phyloP scores from a whole-genome alignment of 129 eudicot genomes.

The Centella asiatica region DNA sequence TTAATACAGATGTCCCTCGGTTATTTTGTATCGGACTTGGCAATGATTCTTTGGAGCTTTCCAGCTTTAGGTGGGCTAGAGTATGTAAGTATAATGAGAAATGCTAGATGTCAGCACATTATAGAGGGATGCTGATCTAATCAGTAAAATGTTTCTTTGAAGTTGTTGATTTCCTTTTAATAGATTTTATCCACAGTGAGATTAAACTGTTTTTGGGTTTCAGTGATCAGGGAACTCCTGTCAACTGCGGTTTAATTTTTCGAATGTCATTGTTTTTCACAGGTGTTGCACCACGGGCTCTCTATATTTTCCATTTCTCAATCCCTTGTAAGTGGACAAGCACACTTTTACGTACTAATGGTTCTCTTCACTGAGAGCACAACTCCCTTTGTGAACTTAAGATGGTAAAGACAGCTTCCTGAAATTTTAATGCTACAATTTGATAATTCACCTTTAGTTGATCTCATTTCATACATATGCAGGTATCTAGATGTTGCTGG shows the following conservation, averaged over 20 bases:
- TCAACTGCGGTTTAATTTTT: background rate
- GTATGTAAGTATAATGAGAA: slow-evolving; percentile 49
- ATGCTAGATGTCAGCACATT: no score
- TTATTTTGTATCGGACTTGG: slow-evolving; percentile 68
- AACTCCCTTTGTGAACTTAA: slow-evolving; percentile 71
- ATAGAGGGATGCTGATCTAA: background rate
- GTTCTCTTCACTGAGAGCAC: slow-evolving; percentile 82
- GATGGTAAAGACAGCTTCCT: slow-evolving; percentile 47
- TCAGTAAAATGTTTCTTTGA: background rate
- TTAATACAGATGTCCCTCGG: slow-evolving; percentile 64
- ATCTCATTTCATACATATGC: slow-evolving; percentile 15
- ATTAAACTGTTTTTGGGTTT: background rate
- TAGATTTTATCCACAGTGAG: background rate
- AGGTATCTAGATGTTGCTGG: slow-evolving; percentile 78
- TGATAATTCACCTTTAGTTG: slow-evolving; percentile 3
- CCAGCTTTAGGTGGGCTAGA: slow-evolving; percentile 79
- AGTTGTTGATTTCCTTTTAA: background rate
- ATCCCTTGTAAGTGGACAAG: slow-evolving; percentile 69
- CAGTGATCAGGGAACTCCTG: background rate
- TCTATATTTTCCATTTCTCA: slow-evolving; percentile 54
- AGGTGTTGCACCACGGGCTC: slow-evolving; percentile 83
- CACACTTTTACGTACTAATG: slow-evolving; percentile 60
- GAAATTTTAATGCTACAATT: background rate
- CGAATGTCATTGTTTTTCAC: slow-evolving; percentile 7
- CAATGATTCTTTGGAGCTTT: slow-evolving; percentile 65